Conservation (phyloP, 2,329 filamentous ascomycete species). For the Aspergillus quadrilineatus region DNA sequence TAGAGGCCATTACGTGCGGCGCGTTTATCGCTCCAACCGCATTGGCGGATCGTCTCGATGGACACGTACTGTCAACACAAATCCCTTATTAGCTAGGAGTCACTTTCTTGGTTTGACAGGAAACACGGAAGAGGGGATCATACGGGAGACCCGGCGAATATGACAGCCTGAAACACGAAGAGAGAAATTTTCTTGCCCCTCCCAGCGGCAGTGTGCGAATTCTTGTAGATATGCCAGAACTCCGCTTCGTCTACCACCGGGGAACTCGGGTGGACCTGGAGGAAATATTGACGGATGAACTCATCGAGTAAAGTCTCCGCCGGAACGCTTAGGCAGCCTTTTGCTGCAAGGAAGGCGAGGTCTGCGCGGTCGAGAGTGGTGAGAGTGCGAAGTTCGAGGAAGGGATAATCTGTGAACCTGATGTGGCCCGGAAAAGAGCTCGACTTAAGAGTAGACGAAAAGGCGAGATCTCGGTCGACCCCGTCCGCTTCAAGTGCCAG, state of each 20-base stretch:
- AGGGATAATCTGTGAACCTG: slow-evolving; percentile 17
- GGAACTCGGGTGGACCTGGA: slow-evolving; percentile 30
- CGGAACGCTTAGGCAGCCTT: slow-evolving; percentile 50
- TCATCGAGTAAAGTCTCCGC: slow-evolving; percentile 45
- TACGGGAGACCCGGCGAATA: slow-evolving; percentile 36
- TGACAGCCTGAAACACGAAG: slow-evolving; percentile 32
- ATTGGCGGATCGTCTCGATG: slow-evolving; percentile 43
- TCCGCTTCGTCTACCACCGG: slow-evolving; percentile 43
- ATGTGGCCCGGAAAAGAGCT: slow-evolving; percentile 12
- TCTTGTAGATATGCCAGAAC: slow-evolving; percentile 41
- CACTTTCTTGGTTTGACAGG: no score
- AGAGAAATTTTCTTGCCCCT: slow-evolving; percentile 25
- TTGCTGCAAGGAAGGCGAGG: slow-evolving; percentile 48
- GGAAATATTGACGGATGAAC: slow-evolving; percentile 45
- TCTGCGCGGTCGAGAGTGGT: slow-evolving; percentile 40
- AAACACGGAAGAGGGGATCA: slow-evolving; percentile 16
- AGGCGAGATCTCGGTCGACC: neutral
- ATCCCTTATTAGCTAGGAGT: neutral
- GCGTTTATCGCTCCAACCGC: slow-evolving; percentile 46
- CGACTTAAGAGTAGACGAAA: neutral
- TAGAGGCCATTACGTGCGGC: slow-evolving; percentile 49
- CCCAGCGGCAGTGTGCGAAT: neutral
- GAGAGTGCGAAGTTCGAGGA: slow-evolving; percentile 23
- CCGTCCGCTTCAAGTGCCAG: slow-evolving; percentile 7
- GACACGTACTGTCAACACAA: slow-evolving; percentile 41